Evolutionary conservation across 768 basidiomycete genomes (phyloP).

Genomic region (Dacryopinax primogenitus): DNA sequence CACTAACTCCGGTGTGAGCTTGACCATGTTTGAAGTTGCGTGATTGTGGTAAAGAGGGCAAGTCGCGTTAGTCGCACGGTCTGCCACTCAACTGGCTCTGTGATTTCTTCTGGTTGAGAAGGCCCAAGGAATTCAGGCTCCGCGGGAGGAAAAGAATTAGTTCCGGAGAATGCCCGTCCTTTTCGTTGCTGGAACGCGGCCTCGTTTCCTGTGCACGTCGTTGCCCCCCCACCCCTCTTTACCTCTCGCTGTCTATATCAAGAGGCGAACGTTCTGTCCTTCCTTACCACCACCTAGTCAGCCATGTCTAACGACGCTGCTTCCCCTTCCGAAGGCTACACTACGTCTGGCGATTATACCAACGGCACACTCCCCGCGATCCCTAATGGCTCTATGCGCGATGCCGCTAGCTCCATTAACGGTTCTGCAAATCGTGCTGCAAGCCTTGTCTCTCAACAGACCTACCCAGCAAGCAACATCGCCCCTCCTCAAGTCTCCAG

Average conservation of each 20-base stretch:
- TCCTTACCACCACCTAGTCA: not conserved
- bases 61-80: not conserved
- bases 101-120: not conserved
- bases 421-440: conserved; percentile 3
- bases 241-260: not conserved
- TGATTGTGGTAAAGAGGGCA: not conserved
- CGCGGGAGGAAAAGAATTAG: conserved; percentile 6
- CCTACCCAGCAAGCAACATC: conserved; percentile 8
- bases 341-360: conserved; percentile 1
- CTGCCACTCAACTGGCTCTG: not conserved
- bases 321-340: not conserved
- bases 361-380: conserved; percentile 5
- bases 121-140: not conserved
- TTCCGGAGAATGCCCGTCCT: conserved; percentile 6
- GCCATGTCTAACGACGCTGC: not conserved
- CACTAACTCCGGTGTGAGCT: conserved; percentile 88
- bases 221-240: not conserved
- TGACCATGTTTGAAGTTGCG: conserved; percentile 40
- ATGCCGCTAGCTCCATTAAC: not conserved
- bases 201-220: conserved; percentile 9
- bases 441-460: not conserved
- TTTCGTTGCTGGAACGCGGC: conserved; percentile 10
- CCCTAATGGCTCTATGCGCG: conserved; percentile 7
- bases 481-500: not conserved
- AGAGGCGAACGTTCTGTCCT: not conserved